Base-by-base conservation (phyloP, 192 early-diverging fungal species). In the Mortierella alpina region DNA sequence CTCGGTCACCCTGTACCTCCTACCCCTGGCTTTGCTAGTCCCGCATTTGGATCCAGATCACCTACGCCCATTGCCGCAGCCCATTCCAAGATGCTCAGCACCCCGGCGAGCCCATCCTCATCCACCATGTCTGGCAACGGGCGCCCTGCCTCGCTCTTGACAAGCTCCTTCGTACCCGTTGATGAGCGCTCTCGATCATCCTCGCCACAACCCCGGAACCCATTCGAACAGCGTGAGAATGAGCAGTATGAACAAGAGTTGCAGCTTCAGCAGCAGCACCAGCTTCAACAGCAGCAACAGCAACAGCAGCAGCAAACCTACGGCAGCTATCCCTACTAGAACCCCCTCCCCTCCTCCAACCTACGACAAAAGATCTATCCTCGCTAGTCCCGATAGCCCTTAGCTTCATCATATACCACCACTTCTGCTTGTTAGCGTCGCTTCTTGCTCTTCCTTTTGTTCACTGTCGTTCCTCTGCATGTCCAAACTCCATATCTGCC, bases 21-120 rank as follows among this genome's bases (percentile, higher is more conserved):
- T 17, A 63, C 42, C 17, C 12, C 20, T 23, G 22, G 45, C 22
- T 40, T 11, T 20, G 48, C 39, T 12, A 66, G 55, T 31, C 52
- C 66, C 4, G 68, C 56, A 1, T 31, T 70, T 6, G 68, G 68
- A 47, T 70, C 75, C 0, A 51, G 67, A 1, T 70, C 74, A n/a
- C 74, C 74, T 40, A 70, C 74, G 12, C 74, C 74, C 1, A 78
- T 78, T 9, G 75, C 75, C 2, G 58, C 63, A 2, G 63, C 68
- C 5, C 63, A 79, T 50, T 42, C 66, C 15, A 68, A 67, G 51
- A 17, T 56, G 50, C 11, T 49, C 20, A 23, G 23, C 7, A 45
- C 62, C 20, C 62, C 14, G 2, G 49, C 63, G 49, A 41, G 6
- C 41, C 44, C 44, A 13, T 7, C 65, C 15, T 46, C 52, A 14